Evolutionary conservation across 2,329 filamentous ascomycete species (phyloP).

Genomic region (Herpotrichia juniperi): DNA sequence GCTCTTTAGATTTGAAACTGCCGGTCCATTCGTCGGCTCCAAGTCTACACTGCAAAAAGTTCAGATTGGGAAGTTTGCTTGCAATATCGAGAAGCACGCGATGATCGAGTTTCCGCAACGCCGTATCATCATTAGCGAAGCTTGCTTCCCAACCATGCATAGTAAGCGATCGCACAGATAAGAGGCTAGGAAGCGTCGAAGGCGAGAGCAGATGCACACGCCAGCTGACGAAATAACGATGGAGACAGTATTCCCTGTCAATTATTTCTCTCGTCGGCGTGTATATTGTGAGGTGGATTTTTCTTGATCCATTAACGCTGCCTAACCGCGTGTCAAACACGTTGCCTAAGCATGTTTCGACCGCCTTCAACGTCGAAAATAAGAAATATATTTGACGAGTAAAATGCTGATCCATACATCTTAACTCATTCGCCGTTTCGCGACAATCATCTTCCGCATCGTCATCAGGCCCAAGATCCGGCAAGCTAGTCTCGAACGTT

Average conservation of each 20-base stretch:
- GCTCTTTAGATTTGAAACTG: background rate
- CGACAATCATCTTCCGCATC: background rate
- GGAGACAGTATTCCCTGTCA: background rate
- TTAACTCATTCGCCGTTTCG: background rate
- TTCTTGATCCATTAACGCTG: no score
- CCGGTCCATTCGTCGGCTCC: constrained; percentile 7
- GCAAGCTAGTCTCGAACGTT: background rate
- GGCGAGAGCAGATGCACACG: background rate
- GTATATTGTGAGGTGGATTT: background rate
- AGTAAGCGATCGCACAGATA: background rate
- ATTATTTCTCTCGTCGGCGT: background rate
- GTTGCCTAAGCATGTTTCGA: background rate
- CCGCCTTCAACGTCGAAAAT: background rate
- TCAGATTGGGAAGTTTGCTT: constrained; percentile 3
- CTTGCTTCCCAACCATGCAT: background rate
- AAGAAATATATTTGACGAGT: background rate
- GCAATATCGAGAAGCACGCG: constrained; percentile 17
- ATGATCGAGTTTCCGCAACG: constrained; percentile 12
- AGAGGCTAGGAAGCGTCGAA: background rate
- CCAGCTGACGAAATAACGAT: constrained; percentile 6
- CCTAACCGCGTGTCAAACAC: background rate
- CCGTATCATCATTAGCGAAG: background rate
- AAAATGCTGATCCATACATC: background rate
- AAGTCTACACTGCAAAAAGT: no score
- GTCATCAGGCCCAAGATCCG: background rate